Evolutionary conservation across 805 yeast genomes (phyloP), one percentile per base, ranked within the genome.

Genomic region (Myxozyma neotropica): DNA sequence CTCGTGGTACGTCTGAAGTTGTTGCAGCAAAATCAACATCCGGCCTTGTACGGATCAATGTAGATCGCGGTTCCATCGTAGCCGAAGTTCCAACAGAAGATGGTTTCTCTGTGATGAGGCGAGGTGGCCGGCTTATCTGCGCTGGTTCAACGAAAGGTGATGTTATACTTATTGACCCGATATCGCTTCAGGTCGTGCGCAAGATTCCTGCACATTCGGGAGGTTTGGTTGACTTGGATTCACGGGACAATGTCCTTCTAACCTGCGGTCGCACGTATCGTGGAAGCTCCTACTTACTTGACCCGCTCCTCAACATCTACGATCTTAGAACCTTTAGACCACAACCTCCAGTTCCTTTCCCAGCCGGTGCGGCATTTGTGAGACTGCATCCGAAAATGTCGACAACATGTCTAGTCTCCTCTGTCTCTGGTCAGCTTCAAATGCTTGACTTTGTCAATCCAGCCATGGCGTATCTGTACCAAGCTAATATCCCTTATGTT

Each of bases 381-480:
- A 80, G 88, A 50, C 78, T 93, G 62, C 97, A 93, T 74, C 97
- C 98, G 5, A 87, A 88, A 61, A 71, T 91, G 51, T 88, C 96
- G 4, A 87, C 88, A 39, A 84, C 87, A 36, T 82, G 90, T 46
- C 72, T 90, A 3, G 84, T 89, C 6, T 87, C 89, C 0, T 87
- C 97, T 0, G 79, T 79, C 21, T 73, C 82, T 23, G 98, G 98
- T 17, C 93, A 90, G 60, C 76, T 94, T 58, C 96, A 91, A 69
- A 86, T 91, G 65, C 81, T 90, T 26, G 97, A 94, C 72, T 81
- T 88, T 67, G 84, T 83, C 61, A 89, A 89, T 71, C 96, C 93
- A n/a, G 77, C 86, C 10, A 81, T 78, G 53, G 81, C 86, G 35
- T 79, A 76, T 52, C 72, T 89, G 10, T 85, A 85, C 70, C 95